phyloP scores from a whole-genome alignment of 768 basidiomycete genomes.

The Leccinum incarnatum region DNA sequence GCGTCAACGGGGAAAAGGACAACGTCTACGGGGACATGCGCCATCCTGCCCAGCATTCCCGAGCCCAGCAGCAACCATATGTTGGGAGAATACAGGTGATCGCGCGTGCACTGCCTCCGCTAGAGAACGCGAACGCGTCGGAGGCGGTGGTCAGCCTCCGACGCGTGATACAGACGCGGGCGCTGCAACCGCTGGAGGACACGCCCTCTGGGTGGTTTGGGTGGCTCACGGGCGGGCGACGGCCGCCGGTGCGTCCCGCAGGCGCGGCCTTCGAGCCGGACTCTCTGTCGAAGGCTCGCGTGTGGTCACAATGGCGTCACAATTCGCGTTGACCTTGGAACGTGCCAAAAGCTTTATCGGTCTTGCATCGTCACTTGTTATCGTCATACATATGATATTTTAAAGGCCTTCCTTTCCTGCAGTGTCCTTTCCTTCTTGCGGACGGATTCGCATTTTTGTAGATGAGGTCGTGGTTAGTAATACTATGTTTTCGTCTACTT shows the following conservation, averaged over 20 bases:
- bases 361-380: background rate
- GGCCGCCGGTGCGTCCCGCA: background rate
- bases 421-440: background rate
- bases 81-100: constrained; percentile 15
- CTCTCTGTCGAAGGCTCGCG: constrained; percentile 9
- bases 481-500: background rate
- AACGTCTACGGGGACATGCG: background rate
- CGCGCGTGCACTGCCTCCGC: constrained; percentile 23
- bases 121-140: background rate
- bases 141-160: constrained; percentile 10
- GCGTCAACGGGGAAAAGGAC: constrained; percentile 1
- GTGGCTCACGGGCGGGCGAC: constrained; percentile 13
- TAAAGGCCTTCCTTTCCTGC: background rate
- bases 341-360: no score
- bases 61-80: background rate
- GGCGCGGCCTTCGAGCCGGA: constrained; percentile 10
- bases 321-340: background rate
- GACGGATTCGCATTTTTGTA: background rate
- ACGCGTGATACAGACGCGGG: constrained; percentile 19
- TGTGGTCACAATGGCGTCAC: constrained; percentile 18
- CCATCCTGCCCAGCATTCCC: no score
- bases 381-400: background rate
- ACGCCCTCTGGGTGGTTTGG: constrained; percentile 20
- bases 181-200: constrained; percentile 23
- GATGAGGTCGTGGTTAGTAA: background rate